Conservation (phyloP, 495 filamentous ascomycete species). For the Elasticomyces elasticus region DNA sequence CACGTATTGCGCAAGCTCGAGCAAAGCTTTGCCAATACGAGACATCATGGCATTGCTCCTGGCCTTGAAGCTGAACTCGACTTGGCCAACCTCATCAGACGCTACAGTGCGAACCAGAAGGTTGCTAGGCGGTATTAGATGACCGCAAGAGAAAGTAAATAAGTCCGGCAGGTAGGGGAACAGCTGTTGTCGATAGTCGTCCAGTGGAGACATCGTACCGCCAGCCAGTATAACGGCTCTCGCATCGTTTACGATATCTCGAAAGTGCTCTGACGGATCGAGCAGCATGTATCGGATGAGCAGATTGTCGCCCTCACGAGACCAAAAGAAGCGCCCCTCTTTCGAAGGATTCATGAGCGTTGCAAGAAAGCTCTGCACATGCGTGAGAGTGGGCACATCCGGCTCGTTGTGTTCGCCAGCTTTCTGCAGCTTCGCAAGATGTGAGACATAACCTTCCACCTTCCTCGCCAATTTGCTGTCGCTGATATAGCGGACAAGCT, state of each 20-base stretch:
- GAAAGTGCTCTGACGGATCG: conserved; percentile 89
- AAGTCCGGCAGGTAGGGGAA: conserved; percentile 71
- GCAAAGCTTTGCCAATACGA: conserved; percentile 8
- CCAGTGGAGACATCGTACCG: conserved; percentile 96
- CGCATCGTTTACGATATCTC: conserved; percentile 74
- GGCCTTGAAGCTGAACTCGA: conserved; percentile 18
- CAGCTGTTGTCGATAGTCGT: conserved; percentile 74
- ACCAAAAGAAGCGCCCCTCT: conserved; percentile 80
- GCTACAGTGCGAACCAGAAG: conserved; percentile 60
- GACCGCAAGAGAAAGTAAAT: conserved; percentile 79
- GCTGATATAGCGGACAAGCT: conserved; percentile 74
- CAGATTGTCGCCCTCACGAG: conserved; percentile 46
- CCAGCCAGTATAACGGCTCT: conserved; percentile 85
- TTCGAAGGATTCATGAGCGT: conserved; percentile 78
- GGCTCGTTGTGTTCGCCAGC: conserved; percentile 12
- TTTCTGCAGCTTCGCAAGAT: conserved; percentile 39
- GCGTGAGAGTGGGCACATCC: conserved; percentile 65
- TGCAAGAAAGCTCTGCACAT: conserved; percentile 70
- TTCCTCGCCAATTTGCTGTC: conserved; percentile 92
- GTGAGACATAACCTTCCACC: conserved; percentile 72
- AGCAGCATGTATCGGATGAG: conserved; percentile 78
- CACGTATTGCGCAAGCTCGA: conserved; percentile 36
- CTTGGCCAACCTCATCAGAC: conserved; percentile 4
- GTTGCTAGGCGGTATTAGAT: conserved; percentile 80
- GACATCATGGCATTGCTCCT: not conserved